Percentiles rank a stretch among this genome's conserved stretches.
Evolutionary conservation across 2,329 filamentous ascomycete species (phyloP).

Genomic region (Sporothrix variecibatus): DNA sequence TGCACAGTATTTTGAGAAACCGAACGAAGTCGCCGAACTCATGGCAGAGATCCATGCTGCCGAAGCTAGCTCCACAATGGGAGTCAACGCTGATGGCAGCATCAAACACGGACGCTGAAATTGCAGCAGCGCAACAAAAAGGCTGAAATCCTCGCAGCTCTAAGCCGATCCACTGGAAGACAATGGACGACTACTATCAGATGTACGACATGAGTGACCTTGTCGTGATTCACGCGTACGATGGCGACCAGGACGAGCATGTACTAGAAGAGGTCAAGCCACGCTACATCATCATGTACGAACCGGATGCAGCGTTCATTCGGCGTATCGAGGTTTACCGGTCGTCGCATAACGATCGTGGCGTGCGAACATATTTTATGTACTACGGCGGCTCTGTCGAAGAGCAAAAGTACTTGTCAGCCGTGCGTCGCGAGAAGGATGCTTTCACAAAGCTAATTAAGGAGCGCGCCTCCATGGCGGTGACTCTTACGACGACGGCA

Average conservation of each 20-base stretch:
- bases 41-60: slow-evolving; percentile 83
- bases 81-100: slow-evolving; percentile 63
- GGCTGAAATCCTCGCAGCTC: slow-evolving; percentile 62
- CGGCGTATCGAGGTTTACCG: slow-evolving; percentile 93
- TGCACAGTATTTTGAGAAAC: slow-evolving; percentile 81
- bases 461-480: slow-evolving; percentile 88
- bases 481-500: slow-evolving; percentile 76
- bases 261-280: slow-evolving; percentile 93
- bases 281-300: slow-evolving; percentile 97
- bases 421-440: slow-evolving; percentile 93
- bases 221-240: slow-evolving; percentile 87
- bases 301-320: slow-evolving; percentile 92
- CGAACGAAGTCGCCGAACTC: slow-evolving; percentile 76
- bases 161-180: slow-evolving; percentile 76
- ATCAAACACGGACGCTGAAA: slow-evolving; percentile 23
- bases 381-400: slow-evolving; percentile 95
- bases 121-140: slow-evolving; percentile 57
- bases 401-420: slow-evolving; percentile 88
- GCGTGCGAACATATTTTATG: slow-evolving; percentile 92
- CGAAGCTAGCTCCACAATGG: slow-evolving; percentile 61
- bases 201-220: slow-evolving; percentile 90
- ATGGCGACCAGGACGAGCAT: slow-evolving; percentile 93
- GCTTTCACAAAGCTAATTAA: slow-evolving; percentile 93
- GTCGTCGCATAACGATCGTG: slow-evolving; percentile 86
- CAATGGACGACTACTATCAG: slow-evolving; percentile 90